These are phyloP conservation scores for Agrocybe pediades DNA, from an alignment of 768 basidiomycete species.

Conservation along the genomic window DNA sequence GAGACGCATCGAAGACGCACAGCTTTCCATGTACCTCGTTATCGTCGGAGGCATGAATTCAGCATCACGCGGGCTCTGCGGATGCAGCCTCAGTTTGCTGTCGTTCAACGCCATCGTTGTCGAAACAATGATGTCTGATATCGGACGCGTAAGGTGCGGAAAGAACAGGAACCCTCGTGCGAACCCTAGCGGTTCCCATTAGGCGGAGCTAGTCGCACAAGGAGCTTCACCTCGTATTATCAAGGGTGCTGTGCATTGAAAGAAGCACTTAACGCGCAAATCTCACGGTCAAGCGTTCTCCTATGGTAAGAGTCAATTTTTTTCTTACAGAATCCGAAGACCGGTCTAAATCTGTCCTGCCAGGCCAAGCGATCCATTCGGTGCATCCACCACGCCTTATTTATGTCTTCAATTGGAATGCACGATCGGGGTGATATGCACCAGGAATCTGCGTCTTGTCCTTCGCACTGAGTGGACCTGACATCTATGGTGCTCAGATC, in stretches of 20 bases:
- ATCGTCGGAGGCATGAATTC: too few species aligned
- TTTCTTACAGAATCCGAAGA: not conserved
- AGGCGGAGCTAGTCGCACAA: not conserved
- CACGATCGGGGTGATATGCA: not conserved
- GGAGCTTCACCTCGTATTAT: not conserved
- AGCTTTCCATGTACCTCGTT: too few species aligned
- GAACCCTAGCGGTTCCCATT: not conserved
- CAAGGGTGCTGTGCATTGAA: not conserved
- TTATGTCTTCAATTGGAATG: not conserved
- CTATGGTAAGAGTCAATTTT: not conserved
- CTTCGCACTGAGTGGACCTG: not conserved
- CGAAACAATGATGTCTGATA: too few species aligned
- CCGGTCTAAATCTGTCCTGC: not conserved
- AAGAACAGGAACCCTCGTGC: not conserved
- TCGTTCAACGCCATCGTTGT: not conserved
- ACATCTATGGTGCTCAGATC: too few species aligned
- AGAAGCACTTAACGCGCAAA: not conserved
- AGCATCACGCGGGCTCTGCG: too few species aligned
- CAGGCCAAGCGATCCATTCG: not conserved
- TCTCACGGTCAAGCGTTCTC: not conserved
- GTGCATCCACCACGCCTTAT: not conserved
- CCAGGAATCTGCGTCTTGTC: not conserved
- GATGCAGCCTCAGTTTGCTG: not conserved
- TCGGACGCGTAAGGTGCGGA: not conserved
- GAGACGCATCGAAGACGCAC: too few species aligned